Conservation (phyloP, 345 rosid genomes). For the Dovyalis caffra region DNA sequence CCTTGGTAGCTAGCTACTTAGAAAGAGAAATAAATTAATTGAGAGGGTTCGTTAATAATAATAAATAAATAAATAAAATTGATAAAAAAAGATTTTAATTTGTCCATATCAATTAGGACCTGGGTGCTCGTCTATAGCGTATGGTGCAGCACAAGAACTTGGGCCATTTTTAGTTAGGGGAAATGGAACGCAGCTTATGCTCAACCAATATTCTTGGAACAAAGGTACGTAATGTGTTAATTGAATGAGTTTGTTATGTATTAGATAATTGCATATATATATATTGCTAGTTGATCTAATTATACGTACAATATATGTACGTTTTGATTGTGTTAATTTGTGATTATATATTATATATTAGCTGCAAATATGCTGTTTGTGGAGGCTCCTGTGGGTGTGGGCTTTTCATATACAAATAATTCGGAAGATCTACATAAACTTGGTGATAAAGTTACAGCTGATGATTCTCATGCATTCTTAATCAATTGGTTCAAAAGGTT, state of each 20-base stretch:
- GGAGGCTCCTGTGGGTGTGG: constrained; percentile 86
- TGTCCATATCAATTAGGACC: constrained; percentile 63
- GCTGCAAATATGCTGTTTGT: constrained; percentile 74
- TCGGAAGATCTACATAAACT: constrained; percentile 42
- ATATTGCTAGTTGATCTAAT: too few species aligned
- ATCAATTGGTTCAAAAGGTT: constrained; percentile 66
- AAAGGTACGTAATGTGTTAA: constrained; percentile 37
- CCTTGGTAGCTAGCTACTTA: too few species aligned
- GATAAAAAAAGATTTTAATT: not conserved
- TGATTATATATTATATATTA: too few species aligned
- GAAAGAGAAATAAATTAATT: too few species aligned
- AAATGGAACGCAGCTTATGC: constrained; percentile 35
- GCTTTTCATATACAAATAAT: constrained; percentile 74
- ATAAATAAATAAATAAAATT: too few species aligned
- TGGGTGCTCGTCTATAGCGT: constrained; percentile 80
- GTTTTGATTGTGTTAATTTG: too few species aligned
- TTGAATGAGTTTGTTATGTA: too few species aligned
- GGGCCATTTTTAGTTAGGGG: constrained; percentile 60
- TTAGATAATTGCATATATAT: too few species aligned
- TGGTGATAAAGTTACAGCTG: constrained; percentile 54
- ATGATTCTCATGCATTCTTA: constrained; percentile 58
- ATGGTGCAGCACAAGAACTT: constrained; percentile 75
- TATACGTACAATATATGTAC: too few species aligned
- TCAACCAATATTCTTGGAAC: constrained; percentile 64
- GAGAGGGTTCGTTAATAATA: too few species aligned